Evolutionary conservation across 768 basidiomycete species (phyloP).

Genomic region (Thelephora aurantiotincta): DNA sequence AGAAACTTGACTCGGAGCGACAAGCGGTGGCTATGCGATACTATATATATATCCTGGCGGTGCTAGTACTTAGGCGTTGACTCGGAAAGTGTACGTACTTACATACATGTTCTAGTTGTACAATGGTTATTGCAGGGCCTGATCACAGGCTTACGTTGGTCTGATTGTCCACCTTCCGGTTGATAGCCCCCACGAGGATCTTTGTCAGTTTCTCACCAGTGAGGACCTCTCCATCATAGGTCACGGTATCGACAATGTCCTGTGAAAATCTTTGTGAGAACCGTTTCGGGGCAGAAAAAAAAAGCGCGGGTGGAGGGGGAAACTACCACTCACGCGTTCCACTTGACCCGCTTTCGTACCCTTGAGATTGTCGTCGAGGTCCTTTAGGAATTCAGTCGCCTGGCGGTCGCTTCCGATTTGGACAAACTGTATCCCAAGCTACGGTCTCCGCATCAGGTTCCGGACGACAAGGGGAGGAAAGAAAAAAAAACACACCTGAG

Average conservation of each 20-base stretch:
- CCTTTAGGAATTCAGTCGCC: constrained; percentile 29
- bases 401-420: constrained; percentile 41
- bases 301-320: too few species aligned
- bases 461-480: constrained; percentile 5
- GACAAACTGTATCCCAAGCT: constrained; percentile 61
- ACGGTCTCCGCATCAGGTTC: constrained; percentile 2
- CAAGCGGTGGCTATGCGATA: too few species aligned
- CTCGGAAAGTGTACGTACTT: too few species aligned
- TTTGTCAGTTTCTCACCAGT: constrained; percentile 39
- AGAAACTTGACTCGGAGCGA: too few species aligned
- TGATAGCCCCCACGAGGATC: constrained; percentile 52
- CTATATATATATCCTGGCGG: too few species aligned
- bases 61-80: too few species aligned
- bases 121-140: too few species aligned
- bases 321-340: too few species aligned
- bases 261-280: constrained; percentile 11
- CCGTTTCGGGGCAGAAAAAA: too few species aligned
- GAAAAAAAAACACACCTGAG: constrained; percentile 25
- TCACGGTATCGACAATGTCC: constrained; percentile 63
- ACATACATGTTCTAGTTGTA: too few species aligned
- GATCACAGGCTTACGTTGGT: too few species aligned
- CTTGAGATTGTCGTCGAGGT: constrained; percentile 45
- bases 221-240: constrained; percentile 29
- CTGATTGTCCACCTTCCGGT: constrained; percentile 30
- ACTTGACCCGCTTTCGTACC: too few species aligned